A percentile compares a stretch with the other conserved stretches of the same genome.
Evolutionary conservation across 495 filamentous ascomycete species (phyloP).

Genomic region (Penicillium egyptiacum): DNA sequence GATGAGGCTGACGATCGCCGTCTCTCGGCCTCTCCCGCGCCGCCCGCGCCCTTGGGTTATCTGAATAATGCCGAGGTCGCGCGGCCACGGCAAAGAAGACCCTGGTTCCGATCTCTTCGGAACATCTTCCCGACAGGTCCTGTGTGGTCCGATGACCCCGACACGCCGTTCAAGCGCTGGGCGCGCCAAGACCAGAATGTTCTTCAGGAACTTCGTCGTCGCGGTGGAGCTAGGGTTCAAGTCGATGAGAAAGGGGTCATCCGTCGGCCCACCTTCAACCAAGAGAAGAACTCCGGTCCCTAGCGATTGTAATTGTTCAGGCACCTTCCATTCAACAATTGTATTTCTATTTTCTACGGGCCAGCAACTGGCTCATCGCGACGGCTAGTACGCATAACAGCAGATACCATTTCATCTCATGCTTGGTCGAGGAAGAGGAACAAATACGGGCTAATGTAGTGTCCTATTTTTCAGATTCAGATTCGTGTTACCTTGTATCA

Average conservation of each 20-base stretch:
- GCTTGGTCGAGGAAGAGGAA: not conserved
- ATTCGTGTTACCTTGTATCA: no score
- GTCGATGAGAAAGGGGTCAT: slow-evolving; percentile 40
- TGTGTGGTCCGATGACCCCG: slow-evolving; percentile 36
- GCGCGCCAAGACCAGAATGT: slow-evolving; percentile 40
- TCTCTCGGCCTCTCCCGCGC: not conserved
- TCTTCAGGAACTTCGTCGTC: slow-evolving; percentile 29
- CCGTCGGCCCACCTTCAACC: slow-evolving; percentile 22
- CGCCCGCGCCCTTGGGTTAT: not conserved
- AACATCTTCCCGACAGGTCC: slow-evolving; percentile 26
- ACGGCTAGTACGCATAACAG: not conserved
- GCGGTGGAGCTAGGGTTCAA: slow-evolving; percentile 29
- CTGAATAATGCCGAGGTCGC: slow-evolving; percentile 6
- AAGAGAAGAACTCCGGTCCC: not conserved
- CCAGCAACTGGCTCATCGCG: not conserved
- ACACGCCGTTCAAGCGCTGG: slow-evolving; percentile 48
- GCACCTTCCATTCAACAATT: not conserved
- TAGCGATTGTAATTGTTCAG: not conserved
- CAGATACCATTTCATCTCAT: not conserved
- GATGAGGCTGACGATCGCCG: slow-evolving; percentile 23
- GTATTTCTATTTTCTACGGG: not conserved
- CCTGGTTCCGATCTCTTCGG: slow-evolving; percentile 41
- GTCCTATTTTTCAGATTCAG: not conserved
- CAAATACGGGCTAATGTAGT: not conserved
- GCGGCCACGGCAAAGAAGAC: slow-evolving; percentile 14